These are phyloP conservation scores for Ilex asprella DNA, from an alignment of 257 asterid genomes.

Conservation along the genomic window DNA sequence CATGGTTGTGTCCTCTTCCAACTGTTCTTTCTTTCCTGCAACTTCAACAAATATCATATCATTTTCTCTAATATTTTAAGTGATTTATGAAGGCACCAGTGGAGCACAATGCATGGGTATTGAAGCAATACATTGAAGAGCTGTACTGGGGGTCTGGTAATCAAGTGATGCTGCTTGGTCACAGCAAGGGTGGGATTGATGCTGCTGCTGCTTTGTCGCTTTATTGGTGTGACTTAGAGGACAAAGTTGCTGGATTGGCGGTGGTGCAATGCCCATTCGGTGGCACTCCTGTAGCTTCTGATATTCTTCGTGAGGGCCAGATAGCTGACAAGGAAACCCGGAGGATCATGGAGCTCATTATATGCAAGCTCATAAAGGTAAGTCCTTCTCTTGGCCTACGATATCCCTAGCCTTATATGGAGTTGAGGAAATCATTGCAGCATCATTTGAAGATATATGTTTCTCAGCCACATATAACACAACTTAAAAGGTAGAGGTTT, in stretches of 20 bases:
- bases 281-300: constrained; percentile 86
- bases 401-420: no score
- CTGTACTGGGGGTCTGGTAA: constrained; percentile 94
- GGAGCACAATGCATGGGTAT: constrained; percentile 87
- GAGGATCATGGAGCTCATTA: constrained; percentile 68
- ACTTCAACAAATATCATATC: neutral
- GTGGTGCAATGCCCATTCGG: constrained; percentile 92
- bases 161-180: constrained; percentile 86
- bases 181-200: constrained; percentile 96
- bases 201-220: constrained; percentile 93
- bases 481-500: no score
- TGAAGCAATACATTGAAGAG: constrained; percentile 87
- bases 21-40: neutral
- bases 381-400: neutral
- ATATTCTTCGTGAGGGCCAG: constrained; percentile 94
- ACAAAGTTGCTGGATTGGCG: constrained; percentile 89
- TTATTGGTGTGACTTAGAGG: constrained; percentile 54
- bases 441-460: no score
- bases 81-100: constrained; percentile 65
- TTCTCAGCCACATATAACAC: no score
- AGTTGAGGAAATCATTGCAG: no score
- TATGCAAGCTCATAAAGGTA: constrained; percentile 90
- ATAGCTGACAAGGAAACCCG: constrained; percentile 81
- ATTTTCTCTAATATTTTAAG: neutral
- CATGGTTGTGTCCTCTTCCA: neutral